phyloP scores from a whole-genome alignment of 768 basidiomycete species.

The Serendipita vermifera region DNA sequence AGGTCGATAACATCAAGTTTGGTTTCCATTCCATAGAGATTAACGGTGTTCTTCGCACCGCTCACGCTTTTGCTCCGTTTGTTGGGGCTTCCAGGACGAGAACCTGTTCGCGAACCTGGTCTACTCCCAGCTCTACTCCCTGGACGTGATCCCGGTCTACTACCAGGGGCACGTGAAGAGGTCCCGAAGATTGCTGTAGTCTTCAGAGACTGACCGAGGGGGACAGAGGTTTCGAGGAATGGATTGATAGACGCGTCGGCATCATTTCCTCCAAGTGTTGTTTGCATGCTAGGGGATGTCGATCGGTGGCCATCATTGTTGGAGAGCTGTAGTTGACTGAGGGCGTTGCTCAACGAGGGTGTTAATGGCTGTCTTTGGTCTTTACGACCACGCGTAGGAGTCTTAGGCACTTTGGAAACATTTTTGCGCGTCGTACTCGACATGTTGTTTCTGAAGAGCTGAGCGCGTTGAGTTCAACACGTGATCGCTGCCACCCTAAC shows the following conservation, averaged over 20 bases:
- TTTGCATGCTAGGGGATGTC: too few relatives aligned
- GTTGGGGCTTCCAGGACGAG: background rate
- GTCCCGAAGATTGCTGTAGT: background rate
- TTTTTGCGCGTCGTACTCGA: slow-evolving; percentile 1
- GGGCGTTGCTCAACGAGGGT: slow-evolving; percentile 8
- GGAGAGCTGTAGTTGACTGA: background rate
- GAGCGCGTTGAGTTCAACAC: too few relatives aligned
- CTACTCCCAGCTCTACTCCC: background rate
- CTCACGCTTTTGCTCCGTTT: slow-evolving; percentile 4
- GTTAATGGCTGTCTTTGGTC: background rate
- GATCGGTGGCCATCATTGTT: too few relatives aligned
- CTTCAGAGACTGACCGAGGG: background rate
- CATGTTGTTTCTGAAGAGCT: background rate
- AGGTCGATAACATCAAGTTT: slow-evolving; percentile 1
- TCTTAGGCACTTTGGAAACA: background rate
- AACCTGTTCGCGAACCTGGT: slow-evolving; percentile 1
- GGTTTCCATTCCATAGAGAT: slow-evolving; percentile 5
- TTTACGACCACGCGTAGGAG: background rate
- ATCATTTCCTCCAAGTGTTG: background rate
- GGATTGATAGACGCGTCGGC: background rate
- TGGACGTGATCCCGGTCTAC: background rate
- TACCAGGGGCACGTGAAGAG: background rate
- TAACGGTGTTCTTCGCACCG: background rate
- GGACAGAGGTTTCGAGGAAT: slow-evolving; percentile 7
- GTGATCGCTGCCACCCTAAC: too few relatives aligned